Conservation (phyloP, 176 grass and related monocot species). For the Bothriochloa decipiens region DNA sequence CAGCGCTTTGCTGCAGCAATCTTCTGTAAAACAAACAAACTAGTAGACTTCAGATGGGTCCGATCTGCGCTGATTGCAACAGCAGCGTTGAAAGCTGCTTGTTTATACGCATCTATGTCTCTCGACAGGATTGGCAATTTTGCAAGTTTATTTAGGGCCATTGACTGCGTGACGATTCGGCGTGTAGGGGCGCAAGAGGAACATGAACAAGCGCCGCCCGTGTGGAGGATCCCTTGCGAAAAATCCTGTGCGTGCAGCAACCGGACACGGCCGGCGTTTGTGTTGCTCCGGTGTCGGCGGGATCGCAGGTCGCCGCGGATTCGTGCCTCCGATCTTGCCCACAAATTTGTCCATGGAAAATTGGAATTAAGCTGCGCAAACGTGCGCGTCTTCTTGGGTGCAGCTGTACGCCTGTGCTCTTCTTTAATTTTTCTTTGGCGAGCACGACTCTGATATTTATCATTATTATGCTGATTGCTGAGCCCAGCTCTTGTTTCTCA, state of each 20-base stretch:
- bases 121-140: not conserved
- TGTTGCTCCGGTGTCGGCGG: slow-evolving; percentile 35
- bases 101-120: not conserved
- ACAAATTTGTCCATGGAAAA: not conserved
- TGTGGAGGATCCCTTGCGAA: not conserved
- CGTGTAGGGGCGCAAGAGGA: slow-evolving; percentile 19
- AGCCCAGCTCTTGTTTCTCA: not conserved
- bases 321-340: not conserved
- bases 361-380: not conserved
- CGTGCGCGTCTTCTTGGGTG: slow-evolving; percentile 2
- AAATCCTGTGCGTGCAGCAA: slow-evolving; percentile 22
- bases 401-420: not conserved
- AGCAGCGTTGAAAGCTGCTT: slow-evolving; percentile 36
- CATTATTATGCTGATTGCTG: no score
- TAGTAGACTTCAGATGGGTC: not conserved
- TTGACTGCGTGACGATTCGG: not conserved
- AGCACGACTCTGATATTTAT: not conserved
- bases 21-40: not conserved
- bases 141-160: not conserved
- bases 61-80: slow-evolving; percentile 7
- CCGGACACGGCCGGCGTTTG: slow-evolving; percentile 18
- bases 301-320: slow-evolving; percentile 13
- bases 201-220: slow-evolving; percentile 1
- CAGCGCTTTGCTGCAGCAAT: not conserved
- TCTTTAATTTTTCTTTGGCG: not conserved